Evolutionary conservation across 2,329 filamentous ascomycete genomes (phyloP).

Genomic region (Akanthomyces lecanii): DNA sequence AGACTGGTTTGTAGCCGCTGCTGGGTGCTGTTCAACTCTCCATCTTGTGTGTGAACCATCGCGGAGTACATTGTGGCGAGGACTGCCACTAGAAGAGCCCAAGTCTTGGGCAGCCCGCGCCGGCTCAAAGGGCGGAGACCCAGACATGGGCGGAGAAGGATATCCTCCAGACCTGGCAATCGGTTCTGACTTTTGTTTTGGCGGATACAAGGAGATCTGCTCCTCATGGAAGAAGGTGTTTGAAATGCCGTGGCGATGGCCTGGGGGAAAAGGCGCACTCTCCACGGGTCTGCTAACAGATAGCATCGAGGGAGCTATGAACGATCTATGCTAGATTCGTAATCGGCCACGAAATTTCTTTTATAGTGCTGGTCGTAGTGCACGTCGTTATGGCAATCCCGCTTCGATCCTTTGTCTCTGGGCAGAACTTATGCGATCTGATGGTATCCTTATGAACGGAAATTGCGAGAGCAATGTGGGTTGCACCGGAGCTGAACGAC

Average conservation of each 20-base stretch:
- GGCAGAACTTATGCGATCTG: too few species aligned
- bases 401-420: background rate
- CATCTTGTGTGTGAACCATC: slow-evolving; percentile 46
- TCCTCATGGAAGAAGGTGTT: slow-evolving; percentile 53
- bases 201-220: slow-evolving; percentile 40
- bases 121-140: slow-evolving; percentile 58
- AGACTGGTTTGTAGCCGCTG: background rate
- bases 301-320: slow-evolving; percentile 11
- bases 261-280: slow-evolving; percentile 17
- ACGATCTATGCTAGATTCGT: background rate
- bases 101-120: slow-evolving; percentile 24
- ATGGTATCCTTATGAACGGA: background rate
- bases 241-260: slow-evolving; percentile 38
- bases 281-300: slow-evolving; percentile 17
- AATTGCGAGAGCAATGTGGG: background rate
- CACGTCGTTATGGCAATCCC: background rate
- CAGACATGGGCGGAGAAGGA: slow-evolving; percentile 72
- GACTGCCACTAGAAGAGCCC: slow-evolving; percentile 27
- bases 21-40: slow-evolving; percentile 25
- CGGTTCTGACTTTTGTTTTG: slow-evolving; percentile 47
- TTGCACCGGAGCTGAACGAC: background rate
- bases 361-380: background rate
- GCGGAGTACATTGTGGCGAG: slow-evolving; percentile 38
- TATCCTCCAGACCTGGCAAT: slow-evolving; percentile 57
- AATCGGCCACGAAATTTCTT: background rate